phyloP scores from a whole-genome alignment of 352 stramenopile genomes.

The Pythium graminicola region DNA sequence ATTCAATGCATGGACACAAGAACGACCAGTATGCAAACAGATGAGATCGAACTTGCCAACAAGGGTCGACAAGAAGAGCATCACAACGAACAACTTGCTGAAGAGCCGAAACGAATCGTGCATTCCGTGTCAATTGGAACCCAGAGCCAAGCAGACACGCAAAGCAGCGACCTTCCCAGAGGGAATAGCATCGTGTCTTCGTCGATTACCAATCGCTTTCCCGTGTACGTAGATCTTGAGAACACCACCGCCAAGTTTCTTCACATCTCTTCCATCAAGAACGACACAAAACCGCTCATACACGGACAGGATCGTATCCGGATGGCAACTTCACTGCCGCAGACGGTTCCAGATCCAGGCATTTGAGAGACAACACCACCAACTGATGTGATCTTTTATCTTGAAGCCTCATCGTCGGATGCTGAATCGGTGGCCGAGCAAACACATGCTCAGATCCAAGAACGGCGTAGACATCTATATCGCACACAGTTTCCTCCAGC shows the following conservation, averaged over 20 bases:
- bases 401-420: neutral
- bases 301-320: neutral
- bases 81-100: neutral
- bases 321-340: neutral
- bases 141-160: neutral
- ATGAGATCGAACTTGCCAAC: neutral
- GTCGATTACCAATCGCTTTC: slow-evolving; percentile 9
- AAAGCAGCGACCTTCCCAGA: neutral
- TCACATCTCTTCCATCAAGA: slow-evolving; percentile 4
- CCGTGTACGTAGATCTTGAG: slow-evolving; percentile 19
- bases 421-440: neutral
- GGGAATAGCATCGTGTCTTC: neutral
- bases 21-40: slow-evolving; percentile 15
- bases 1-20: slow-evolving; percentile 10
- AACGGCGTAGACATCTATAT: slow-evolving; percentile 11
- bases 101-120: neutral
- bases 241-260: slow-evolving; percentile 5
- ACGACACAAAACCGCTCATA: neutral
- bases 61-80: neutral
- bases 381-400: no score
- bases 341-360: neutral
- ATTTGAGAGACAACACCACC: no score
- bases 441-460: neutral
- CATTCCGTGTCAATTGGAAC: neutral
- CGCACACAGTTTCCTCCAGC: slow-evolving; percentile 9